A percentile compares a stretch with the other conserved stretches of the same genome.
Evolutionary conservation across 2,329 filamentous ascomycete genomes (phyloP).

Genomic region (Sphaceloma murrayae): DNA sequence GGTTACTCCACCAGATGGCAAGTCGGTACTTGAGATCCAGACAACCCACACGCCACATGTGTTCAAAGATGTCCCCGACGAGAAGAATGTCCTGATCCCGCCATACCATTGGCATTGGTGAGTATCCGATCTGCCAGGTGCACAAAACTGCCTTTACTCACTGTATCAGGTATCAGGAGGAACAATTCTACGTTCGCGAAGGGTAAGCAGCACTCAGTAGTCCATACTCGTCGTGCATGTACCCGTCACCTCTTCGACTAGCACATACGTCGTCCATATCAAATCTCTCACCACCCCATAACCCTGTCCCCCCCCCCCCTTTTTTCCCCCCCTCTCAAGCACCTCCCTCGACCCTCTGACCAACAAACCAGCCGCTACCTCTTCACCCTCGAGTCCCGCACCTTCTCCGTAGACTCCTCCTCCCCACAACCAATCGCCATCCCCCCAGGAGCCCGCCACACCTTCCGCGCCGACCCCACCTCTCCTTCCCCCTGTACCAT

Average conservation of each 20-base stretch:
- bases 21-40: slow-evolving; percentile 26
- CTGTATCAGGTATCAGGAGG: slow-evolving; percentile 20
- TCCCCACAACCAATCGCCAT: slow-evolving; percentile 23
- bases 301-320: neutral
- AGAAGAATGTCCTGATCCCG: slow-evolving; percentile 22
- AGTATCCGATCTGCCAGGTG: neutral
- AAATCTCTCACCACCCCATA: neutral
- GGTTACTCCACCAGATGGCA: slow-evolving; percentile 22
- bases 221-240: no score
- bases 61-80: slow-evolving; percentile 22
- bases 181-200: slow-evolving; percentile 24
- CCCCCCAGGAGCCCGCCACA: slow-evolving; percentile 23
- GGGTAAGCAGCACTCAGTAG: slow-evolving; percentile 17
- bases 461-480: slow-evolving; percentile 24
- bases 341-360: neutral
- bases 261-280: no score
- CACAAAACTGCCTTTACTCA: neutral
- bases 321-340: neutral
- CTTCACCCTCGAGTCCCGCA: slow-evolving; percentile 25
- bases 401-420: slow-evolving; percentile 21
- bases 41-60: slow-evolving; percentile 23
- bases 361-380: slow-evolving; percentile 24
- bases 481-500: slow-evolving; percentile 23
- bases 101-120: slow-evolving; percentile 26
- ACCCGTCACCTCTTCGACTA: no score